Conservation (phyloP, 2,329 filamentous ascomycete genomes). For the Dactylellina haptotyla region DNA sequence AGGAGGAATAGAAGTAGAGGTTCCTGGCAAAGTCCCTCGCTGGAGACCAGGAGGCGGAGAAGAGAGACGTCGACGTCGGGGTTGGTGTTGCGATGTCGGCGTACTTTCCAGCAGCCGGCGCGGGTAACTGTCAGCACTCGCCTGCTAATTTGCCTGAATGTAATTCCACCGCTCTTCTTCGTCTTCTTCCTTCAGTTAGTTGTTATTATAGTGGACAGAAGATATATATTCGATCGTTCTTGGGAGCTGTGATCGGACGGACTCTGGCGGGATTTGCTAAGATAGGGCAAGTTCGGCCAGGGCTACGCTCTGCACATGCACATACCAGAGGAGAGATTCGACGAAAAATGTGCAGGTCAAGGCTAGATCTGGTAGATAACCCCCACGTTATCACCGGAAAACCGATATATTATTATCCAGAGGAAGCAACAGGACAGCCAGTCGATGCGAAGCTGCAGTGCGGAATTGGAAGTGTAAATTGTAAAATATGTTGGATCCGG, state of each 20-base stretch:
- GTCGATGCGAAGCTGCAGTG: no score
- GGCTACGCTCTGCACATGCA: slow-evolving; percentile 16
- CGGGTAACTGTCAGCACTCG: slow-evolving; percentile 41
- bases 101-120: slow-evolving; percentile 28
- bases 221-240: no score
- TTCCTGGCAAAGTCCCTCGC: neutral
- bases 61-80: neutral
- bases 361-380: neutral
- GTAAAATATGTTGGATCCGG: slow-evolving; percentile 1
- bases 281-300: neutral
- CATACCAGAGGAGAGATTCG: slow-evolving; percentile 23
- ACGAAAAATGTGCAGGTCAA: neutral
- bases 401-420: neutral
- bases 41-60: slow-evolving; percentile 3
- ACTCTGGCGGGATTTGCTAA: neutral
- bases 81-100: slow-evolving; percentile 32
- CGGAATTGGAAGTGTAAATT: no score
- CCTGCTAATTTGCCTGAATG: slow-evolving; percentile 36
- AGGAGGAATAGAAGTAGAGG: neutral
- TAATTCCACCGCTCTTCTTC: neutral
- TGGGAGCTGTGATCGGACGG: no score
- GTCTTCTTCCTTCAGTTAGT: no score
- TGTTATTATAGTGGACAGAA: no score
- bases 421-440: neutral
- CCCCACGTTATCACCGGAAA: neutral